A percentile compares a stretch with the other conserved stretches of the same genome.
phyloP scores from a whole-genome alignment of 768 basidiomycete genomes.

The Pleurotus sapidus region DNA sequence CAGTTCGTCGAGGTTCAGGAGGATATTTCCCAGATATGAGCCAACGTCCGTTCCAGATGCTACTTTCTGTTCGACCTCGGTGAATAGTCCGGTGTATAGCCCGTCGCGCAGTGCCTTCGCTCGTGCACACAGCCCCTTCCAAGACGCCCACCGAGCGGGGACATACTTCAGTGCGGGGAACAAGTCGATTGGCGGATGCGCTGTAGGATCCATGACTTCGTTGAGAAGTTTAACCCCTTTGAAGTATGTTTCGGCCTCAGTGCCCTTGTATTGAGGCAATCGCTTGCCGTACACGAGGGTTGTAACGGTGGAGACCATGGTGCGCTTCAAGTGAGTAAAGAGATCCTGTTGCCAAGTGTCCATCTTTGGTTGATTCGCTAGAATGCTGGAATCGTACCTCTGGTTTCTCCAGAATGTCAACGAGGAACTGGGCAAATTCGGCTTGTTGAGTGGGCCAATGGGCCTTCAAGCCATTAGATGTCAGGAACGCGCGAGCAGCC shows the following conservation, averaged over 20 bases:
- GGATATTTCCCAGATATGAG: slow-evolving; percentile 21
- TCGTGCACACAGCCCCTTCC: slow-evolving; percentile 11
- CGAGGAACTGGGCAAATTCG: slow-evolving; percentile 25
- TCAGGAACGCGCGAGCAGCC: slow-evolving; percentile 16
- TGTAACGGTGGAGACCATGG: slow-evolving; percentile 10
- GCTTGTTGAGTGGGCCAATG: slow-evolving; percentile 23
- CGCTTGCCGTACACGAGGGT: slow-evolving; percentile 13
- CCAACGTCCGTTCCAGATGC: slow-evolving; percentile 17
- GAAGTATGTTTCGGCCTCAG: slow-evolving; percentile 8
- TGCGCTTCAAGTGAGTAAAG: slow-evolving; percentile 6
- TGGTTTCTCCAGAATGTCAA: slow-evolving; percentile 24
- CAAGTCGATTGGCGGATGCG: slow-evolving; percentile 12
- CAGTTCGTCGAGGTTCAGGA: slow-evolving; percentile 10
- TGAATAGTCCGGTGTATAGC: slow-evolving; percentile 6
- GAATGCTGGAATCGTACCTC: slow-evolving; percentile 13
- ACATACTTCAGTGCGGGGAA: slow-evolving; percentile 14
- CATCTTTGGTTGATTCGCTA: background rate
- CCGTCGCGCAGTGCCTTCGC: slow-evolving; percentile 2
- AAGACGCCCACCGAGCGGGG: slow-evolving; percentile 15
- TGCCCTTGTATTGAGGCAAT: slow-evolving; percentile 6
- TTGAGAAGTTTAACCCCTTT: background rate
- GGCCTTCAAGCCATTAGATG: slow-evolving; percentile 13
- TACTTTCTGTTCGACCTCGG: slow-evolving; percentile 3
- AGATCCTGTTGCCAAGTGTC: slow-evolving; percentile 3
- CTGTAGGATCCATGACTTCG: slow-evolving; percentile 6